These are phyloP conservation scores for Diaporthe sp. DNA, from an alignment of 2,329 filamentous ascomycete genomes.

Conservation along the genomic window DNA sequence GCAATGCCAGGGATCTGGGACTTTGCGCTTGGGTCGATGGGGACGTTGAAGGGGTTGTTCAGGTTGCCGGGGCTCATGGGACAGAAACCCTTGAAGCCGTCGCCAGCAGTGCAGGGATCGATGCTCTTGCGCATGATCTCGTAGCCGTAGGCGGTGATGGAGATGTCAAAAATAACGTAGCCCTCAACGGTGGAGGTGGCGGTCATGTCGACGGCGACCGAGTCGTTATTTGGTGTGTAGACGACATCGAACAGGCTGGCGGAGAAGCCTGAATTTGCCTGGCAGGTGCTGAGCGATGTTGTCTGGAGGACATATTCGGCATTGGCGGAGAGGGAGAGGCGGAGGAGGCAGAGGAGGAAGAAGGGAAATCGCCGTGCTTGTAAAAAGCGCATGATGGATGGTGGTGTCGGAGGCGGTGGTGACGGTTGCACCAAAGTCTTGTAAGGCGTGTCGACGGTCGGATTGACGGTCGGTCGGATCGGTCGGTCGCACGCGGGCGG, in stretches of 20 bases:
- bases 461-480: background rate
- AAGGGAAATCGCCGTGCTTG: slow-evolving; percentile 23
- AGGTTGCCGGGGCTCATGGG: slow-evolving; percentile 80
- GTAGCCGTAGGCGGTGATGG: slow-evolving; percentile 81
- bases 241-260: slow-evolving; percentile 83
- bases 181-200: slow-evolving; percentile 80
- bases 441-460: background rate
- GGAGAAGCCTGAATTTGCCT: slow-evolving; percentile 80
- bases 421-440: background rate
- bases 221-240: slow-evolving; percentile 73
- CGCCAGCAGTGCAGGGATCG: slow-evolving; percentile 71
- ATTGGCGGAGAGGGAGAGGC: slow-evolving; percentile 37
- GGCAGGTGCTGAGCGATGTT: slow-evolving; percentile 79
- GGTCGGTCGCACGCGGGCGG: slow-evolving; percentile 7
- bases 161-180: slow-evolving; percentile 76
- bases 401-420: slow-evolving; percentile 3
- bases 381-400: slow-evolving; percentile 30
- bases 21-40: slow-evolving; percentile 64
- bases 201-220: slow-evolving; percentile 74
- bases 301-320: slow-evolving; percentile 43
- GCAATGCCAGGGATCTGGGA: slow-evolving; percentile 78
- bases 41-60: slow-evolving; percentile 66
- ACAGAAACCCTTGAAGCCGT: slow-evolving; percentile 75
- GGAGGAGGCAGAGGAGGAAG: slow-evolving; percentile 23
- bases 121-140: slow-evolving; percentile 69